phyloP scores from a whole-genome alignment of 495 filamentous ascomycete genomes.

The Penicillium robsamsonii region DNA sequence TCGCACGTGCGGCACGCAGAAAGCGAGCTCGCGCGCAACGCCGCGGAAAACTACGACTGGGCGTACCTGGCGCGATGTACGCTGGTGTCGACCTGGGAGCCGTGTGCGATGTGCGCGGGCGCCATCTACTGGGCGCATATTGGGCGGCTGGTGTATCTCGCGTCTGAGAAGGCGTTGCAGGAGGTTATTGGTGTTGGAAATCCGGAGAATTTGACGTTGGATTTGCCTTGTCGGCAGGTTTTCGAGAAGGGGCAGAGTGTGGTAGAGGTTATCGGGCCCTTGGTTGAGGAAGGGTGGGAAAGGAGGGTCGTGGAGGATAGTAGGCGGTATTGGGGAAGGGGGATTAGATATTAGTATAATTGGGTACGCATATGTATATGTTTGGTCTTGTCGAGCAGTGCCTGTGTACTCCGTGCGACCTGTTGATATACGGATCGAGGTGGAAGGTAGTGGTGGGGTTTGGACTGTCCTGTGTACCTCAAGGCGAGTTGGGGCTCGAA shows the following conservation, averaged over 20 bases:
- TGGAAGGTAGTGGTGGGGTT: background rate
- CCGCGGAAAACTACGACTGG: constrained; percentile 49
- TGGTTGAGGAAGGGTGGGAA: constrained; percentile 40
- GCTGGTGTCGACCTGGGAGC: constrained; percentile 55
- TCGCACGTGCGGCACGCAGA: constrained; percentile 58
- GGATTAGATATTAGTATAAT: background rate
- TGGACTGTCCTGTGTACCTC: background rate
- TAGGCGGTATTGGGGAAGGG: constrained; percentile 44
- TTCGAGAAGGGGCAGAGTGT: constrained; percentile 44
- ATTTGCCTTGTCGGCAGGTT: constrained; percentile 48
- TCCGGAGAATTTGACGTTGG: constrained; percentile 53
- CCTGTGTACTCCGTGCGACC: background rate
- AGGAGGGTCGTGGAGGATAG: constrained; percentile 43
- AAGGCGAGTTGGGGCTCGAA: background rate
- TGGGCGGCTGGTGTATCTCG: constrained; percentile 52
- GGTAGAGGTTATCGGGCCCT: constrained; percentile 50
- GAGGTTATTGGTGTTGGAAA: constrained; percentile 47
- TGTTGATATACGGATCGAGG: background rate
- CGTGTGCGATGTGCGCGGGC: constrained; percentile 54
- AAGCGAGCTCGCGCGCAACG: constrained; percentile 48
- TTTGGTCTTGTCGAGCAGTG: background rate
- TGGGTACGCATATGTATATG: background rate
- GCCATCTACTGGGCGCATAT: constrained; percentile 56
- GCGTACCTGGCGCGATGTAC: constrained; percentile 50
- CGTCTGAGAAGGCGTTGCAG: constrained; percentile 47